These are phyloP conservation scores for Phytophthora podocarpi DNA, from an alignment of 352 stramenopile genomes.

Conservation along the genomic window DNA sequence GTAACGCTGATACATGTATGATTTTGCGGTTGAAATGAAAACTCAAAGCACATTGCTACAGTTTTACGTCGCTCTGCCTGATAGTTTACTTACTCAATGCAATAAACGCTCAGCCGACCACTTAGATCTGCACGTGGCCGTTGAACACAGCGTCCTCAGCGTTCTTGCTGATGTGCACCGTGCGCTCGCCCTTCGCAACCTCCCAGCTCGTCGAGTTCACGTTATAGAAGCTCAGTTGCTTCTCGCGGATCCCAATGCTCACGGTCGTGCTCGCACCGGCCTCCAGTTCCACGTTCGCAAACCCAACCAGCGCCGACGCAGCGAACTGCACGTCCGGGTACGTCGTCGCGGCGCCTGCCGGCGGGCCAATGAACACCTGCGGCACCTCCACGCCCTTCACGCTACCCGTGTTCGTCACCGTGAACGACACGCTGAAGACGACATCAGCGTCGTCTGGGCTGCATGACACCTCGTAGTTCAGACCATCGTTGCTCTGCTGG, in stretches of 20 bases:
- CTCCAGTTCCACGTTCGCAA: constrained; percentile 40
- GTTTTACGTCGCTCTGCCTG: not conserved
- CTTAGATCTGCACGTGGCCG: constrained; percentile 31
- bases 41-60: too few relatives aligned
- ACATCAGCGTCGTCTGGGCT: constrained; percentile 22
- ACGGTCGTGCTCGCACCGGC: constrained; percentile 32
- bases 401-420: constrained; percentile 30
- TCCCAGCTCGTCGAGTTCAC: constrained; percentile 32
- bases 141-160: constrained; percentile 31
- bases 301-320: constrained; percentile 32
- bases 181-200: constrained; percentile 19
- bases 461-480: constrained; percentile 38
- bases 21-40: too few relatives aligned
- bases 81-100: not conserved
- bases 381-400: constrained; percentile 39
- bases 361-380: constrained; percentile 37
- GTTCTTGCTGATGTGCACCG: constrained; percentile 35
- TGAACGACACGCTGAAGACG: constrained; percentile 36
- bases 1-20: too few relatives aligned
- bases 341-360: constrained; percentile 21
- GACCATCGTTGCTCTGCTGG: constrained; percentile 10
- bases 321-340: constrained; percentile 38
- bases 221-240: constrained; percentile 41
- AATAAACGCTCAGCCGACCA: not conserved
- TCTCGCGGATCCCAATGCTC: constrained; percentile 34